These are phyloP conservation scores for Trypanosoma congolense DNA, from an alignment of 208 protist genomes.

Conservation along the genomic window DNA sequence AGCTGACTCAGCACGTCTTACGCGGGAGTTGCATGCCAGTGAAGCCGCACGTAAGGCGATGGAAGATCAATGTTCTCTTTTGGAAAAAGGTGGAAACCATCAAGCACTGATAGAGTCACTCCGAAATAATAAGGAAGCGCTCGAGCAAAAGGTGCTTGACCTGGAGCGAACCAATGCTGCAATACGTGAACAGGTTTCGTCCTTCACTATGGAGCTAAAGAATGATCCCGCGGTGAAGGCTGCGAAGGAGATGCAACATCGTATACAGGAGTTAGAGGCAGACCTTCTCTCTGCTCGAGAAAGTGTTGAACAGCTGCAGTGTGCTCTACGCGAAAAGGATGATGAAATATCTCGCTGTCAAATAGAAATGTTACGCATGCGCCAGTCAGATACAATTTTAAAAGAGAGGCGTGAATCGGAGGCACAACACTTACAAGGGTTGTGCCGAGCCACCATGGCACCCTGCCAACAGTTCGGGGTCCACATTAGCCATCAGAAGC, in stretches of 20 bases:
- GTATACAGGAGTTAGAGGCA: conserved; percentile 56
- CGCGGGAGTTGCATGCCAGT: conserved; percentile 84
- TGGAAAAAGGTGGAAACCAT: conserved; percentile 44
- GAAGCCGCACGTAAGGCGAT: conserved; percentile 71
- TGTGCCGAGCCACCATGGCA: no score
- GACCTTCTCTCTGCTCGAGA: conserved; percentile 41
- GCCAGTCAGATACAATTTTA: conserved; percentile 24
- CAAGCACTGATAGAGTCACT: conserved; percentile 35
- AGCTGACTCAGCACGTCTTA: conserved; percentile 50
- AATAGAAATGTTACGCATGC: conserved; percentile 61
- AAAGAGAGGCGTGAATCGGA: conserved; percentile 17
- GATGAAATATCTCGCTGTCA: conserved; percentile 65
- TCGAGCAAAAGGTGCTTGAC: conserved; percentile 63
- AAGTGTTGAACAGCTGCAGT: conserved; percentile 40
- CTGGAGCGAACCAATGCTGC: conserved; percentile 74
- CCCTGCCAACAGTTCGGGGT: no score
- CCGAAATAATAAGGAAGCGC: conserved; percentile 60
- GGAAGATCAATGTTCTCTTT: conserved; percentile 67
- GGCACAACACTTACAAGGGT: no score
- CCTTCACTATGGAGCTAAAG: conserved; percentile 84
- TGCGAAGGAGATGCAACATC: conserved; percentile 70
- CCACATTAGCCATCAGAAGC: no score
- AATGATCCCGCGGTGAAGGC: conserved; percentile 73
- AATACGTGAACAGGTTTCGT: conserved; percentile 72
- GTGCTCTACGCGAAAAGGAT: conserved; percentile 54